Percentiles rank a stretch among this genome's conserved stretches.
These are phyloP conservation scores for Botrytis squamosa DNA, from an alignment of 2,329 filamentous ascomycete genomes.

Conservation along the genomic window DNA sequence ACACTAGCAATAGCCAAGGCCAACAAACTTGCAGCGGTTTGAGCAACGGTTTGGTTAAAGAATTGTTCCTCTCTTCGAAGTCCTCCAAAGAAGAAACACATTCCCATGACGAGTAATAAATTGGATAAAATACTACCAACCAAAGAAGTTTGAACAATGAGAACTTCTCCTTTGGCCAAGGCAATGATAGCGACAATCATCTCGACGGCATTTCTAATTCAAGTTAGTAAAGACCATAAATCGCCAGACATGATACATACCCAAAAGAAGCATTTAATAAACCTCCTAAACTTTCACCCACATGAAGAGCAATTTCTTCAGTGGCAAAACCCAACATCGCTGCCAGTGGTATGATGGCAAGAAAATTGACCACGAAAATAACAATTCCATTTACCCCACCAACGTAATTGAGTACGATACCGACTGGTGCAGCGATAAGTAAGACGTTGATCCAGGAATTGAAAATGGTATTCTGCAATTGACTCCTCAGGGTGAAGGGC, in stretches of 20 bases:
- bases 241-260: constrained; percentile 43
- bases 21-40: constrained; percentile 74
- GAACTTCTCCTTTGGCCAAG: constrained; percentile 61
- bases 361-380: constrained; percentile 87
- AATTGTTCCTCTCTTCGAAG: constrained; percentile 76
- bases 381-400: constrained; percentile 54
- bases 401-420: constrained; percentile 72
- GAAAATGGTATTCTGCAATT: constrained; percentile 72
- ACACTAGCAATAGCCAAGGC: constrained; percentile 71
- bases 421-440: constrained; percentile 73
- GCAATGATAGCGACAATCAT: constrained; percentile 87
- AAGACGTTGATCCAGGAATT: constrained; percentile 86
- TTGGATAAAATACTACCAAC: constrained; percentile 93
- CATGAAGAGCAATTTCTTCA: constrained; percentile 80
- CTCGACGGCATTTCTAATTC: constrained; percentile 73
- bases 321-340: constrained; percentile 85
- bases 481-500: constrained; percentile 58
- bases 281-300: constrained; percentile 83
- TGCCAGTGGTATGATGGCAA: constrained; percentile 88
- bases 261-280: constrained; percentile 89
- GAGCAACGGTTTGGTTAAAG: constrained; percentile 90
- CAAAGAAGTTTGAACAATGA: constrained; percentile 89
- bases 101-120: constrained; percentile 81
- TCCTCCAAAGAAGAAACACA: constrained; percentile 79
- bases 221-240: constrained; percentile 29